phyloP scores from a whole-genome alignment of 2,329 filamentous ascomycete genomes.

The Phaeosphaeria sp. region DNA sequence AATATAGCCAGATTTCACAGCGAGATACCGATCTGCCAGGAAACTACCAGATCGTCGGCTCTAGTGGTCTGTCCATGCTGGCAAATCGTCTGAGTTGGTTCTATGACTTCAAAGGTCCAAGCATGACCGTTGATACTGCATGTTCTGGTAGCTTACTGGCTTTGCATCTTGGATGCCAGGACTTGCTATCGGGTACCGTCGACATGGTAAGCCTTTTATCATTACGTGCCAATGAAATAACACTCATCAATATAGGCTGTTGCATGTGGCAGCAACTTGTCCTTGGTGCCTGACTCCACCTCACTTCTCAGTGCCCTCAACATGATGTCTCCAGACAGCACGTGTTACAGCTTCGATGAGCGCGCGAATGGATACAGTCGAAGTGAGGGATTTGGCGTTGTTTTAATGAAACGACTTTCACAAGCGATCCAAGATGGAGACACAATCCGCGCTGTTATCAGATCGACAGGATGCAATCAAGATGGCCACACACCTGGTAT shows the following conservation, averaged over 20 bases:
- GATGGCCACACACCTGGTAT: constrained; percentile 27
- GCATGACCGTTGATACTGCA: constrained; percentile 35
- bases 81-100: constrained; percentile 31
- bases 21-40: constrained; percentile 15
- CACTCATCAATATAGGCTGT: constrained; percentile 12
- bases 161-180: constrained; percentile 27
- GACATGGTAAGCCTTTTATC: constrained; percentile 5
- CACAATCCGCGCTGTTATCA: constrained; percentile 36
- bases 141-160: constrained; percentile 33
- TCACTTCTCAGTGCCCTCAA: constrained; percentile 14
- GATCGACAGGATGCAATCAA: constrained; percentile 29
- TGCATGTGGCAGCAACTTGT: constrained; percentile 19
- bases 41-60: constrained; percentile 13
- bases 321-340: constrained; percentile 40
- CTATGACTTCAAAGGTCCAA: constrained; percentile 33
- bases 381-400: constrained; percentile 61
- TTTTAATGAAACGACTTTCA: constrained; percentile 33
- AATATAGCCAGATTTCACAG: constrained; percentile 17
- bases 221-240: too few species aligned
- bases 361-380: constrained; percentile 68
- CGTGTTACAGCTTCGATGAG: constrained; percentile 51
- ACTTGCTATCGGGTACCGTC: constrained; percentile 9
- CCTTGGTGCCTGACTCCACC: constrained; percentile 15
- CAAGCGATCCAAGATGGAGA: constrained; percentile 27
- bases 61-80: constrained; percentile 13